phyloP scores from a whole-genome alignment of 2,329 filamentous ascomycete genomes.

The Rutstroemia sp. region DNA sequence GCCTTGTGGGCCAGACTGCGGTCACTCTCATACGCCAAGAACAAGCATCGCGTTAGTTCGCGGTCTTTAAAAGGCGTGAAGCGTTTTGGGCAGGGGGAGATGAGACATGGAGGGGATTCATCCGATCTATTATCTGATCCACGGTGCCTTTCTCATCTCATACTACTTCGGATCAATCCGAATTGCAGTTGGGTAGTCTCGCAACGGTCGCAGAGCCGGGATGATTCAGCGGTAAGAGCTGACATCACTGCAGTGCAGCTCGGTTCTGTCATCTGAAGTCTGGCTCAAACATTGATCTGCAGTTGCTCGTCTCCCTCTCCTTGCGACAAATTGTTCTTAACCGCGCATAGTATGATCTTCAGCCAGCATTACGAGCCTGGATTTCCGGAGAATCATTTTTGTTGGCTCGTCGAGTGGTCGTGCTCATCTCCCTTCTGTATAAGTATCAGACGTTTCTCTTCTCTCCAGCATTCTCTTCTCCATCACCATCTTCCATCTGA shows the following conservation, averaged over 20 bases:
- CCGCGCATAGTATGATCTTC: constrained; percentile 7
- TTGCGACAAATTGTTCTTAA: background rate
- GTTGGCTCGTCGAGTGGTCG: background rate
- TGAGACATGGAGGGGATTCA: constrained; percentile 3
- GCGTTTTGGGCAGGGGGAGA: background rate
- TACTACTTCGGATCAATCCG: background rate
- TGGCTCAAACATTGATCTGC: background rate
- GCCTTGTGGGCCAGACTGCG: background rate
- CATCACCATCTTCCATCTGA: background rate
- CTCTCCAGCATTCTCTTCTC: background rate
- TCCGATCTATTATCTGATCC: constrained; percentile 2
- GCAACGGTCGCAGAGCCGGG: background rate
- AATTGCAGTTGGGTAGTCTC: background rate
- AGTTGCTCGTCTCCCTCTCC: background rate
- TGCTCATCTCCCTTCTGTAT: background rate
- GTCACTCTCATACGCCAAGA: background rate
- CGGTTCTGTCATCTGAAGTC: constrained; percentile 1
- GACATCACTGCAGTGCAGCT: background rate
- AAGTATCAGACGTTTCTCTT: background rate
- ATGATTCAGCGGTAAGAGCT: background rate
- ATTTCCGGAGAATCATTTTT: too few relatives aligned
- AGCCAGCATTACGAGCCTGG: background rate
- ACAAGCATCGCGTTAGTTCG: background rate
- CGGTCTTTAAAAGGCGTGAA: background rate
- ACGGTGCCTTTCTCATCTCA: background rate